Evolutionary conservation across 2,329 filamentous ascomycete genomes (phyloP).

Genomic region (Aureobasidium musti): DNA sequence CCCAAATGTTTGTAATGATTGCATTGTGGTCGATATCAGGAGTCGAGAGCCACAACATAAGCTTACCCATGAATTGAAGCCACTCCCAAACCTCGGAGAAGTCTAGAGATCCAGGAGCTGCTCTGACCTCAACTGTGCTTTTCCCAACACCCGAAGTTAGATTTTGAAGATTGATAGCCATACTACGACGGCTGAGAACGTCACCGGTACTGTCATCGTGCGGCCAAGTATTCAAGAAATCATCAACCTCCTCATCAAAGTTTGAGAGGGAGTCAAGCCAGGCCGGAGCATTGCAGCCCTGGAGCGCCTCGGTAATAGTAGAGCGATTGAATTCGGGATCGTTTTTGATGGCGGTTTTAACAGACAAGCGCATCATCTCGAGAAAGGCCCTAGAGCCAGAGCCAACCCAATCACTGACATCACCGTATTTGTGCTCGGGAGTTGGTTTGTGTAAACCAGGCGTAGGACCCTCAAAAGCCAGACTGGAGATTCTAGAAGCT

Average conservation of each 20-base stretch:
- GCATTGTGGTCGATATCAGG: background rate
- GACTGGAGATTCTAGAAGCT: background rate
- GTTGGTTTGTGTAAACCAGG: background rate
- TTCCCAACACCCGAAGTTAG: background rate
- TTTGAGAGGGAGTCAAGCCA: background rate
- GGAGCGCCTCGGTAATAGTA: background rate
- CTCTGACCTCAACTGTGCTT: slow-evolving; percentile 1
- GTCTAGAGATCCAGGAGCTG: background rate
- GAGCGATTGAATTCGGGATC: background rate
- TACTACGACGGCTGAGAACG: background rate
- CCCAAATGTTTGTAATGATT: background rate
- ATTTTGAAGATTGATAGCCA: slow-evolving; percentile 3
- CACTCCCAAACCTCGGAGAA: background rate
- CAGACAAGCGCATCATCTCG: background rate
- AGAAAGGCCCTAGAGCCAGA: background rate
- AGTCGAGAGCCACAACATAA: slow-evolving; percentile 5
- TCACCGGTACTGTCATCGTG: background rate
- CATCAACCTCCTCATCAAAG: background rate
- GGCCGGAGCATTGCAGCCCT: background rate
- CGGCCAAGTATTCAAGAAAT: background rate
- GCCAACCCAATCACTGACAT: background rate
- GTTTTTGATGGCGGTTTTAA: background rate
- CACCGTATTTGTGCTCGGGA: background rate
- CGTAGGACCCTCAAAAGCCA: background rate
- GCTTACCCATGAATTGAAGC: slow-evolving; percentile 8